phyloP scores from a whole-genome alignment of 192 early-diverging fungal species.

The Gamsiella multidivaricata region DNA sequence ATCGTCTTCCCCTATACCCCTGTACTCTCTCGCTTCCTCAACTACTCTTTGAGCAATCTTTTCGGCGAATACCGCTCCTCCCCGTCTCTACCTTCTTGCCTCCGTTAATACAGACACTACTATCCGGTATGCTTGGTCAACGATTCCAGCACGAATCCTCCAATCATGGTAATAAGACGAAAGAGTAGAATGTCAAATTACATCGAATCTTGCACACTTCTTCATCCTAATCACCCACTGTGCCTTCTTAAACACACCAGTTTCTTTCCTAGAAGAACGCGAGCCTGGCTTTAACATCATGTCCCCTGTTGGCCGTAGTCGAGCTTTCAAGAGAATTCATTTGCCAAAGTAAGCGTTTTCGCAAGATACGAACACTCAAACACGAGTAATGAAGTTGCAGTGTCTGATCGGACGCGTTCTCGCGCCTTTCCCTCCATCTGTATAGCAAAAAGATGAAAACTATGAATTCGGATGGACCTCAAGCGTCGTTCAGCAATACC shows the following conservation, averaged over 20 bases:
- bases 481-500: neutral
- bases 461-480: constrained; percentile 8
- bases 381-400: neutral
- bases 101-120: neutral
- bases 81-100: neutral
- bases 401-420: neutral
- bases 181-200: too few species aligned
- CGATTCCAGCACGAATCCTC: constrained; percentile 10
- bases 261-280: constrained; percentile 8
- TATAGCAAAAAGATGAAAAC: neutral
- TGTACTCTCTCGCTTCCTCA: too few species aligned
- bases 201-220: too few species aligned
- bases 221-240: neutral
- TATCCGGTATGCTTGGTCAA: constrained; percentile 15
- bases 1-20: too few species aligned
- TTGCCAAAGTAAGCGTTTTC: neutral
- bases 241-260: neutral
- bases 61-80: too few species aligned
- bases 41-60: neutral
- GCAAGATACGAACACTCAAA: neutral
- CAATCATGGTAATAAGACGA: constrained; percentile 1
- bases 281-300: constrained; percentile 40
- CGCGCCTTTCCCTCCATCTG: neutral
- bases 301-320: constrained; percentile 33
- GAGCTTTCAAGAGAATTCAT: constrained; percentile 26